Percentiles rank a stretch among this genome's conserved stretches.
Evolutionary conservation across 352 stramenopile genomes (phyloP).

Genomic region (Globisporangium nagaii): DNA sequence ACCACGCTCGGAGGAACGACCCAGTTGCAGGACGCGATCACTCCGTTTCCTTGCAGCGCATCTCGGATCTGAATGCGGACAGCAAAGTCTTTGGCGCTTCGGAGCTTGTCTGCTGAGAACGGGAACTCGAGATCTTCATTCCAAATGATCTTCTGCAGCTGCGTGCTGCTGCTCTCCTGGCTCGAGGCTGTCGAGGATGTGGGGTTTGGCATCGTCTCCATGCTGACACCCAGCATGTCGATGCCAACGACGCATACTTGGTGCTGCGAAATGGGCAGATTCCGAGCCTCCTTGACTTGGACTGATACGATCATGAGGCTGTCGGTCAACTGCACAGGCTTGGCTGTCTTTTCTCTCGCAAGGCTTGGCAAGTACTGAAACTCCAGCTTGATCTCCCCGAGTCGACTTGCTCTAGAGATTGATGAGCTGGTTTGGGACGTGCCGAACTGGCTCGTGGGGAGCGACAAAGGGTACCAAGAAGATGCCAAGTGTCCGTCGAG

Average conservation of each 20-base stretch:
- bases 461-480: constrained; percentile 21
- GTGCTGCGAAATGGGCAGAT: constrained; percentile 2
- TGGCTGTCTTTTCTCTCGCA: neutral
- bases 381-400: constrained; percentile 29
- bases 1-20: constrained; percentile 20
- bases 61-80: constrained; percentile 20
- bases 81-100: neutral
- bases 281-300: constrained; percentile 5
- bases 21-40: constrained; percentile 26
- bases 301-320: constrained; percentile 1
- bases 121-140: constrained; percentile 14
- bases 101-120: neutral
- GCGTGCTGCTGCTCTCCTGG: neutral
- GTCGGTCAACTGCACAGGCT: neutral
- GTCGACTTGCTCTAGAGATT: neutral
- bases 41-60: constrained; percentile 4
- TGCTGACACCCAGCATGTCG: constrained; percentile 15
- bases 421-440: neutral
- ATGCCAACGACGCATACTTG: constrained; percentile 11
- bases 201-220: constrained; percentile 22
- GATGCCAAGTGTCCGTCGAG: constrained; percentile 31
- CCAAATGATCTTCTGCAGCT: constrained; percentile 4
- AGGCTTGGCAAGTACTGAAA: constrained; percentile 33
- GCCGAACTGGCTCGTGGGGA: neutral
- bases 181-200: neutral